Evolutionary conservation across 805 yeast genomes (phyloP).

Genomic region (Maudiozyma barnettii): DNA sequence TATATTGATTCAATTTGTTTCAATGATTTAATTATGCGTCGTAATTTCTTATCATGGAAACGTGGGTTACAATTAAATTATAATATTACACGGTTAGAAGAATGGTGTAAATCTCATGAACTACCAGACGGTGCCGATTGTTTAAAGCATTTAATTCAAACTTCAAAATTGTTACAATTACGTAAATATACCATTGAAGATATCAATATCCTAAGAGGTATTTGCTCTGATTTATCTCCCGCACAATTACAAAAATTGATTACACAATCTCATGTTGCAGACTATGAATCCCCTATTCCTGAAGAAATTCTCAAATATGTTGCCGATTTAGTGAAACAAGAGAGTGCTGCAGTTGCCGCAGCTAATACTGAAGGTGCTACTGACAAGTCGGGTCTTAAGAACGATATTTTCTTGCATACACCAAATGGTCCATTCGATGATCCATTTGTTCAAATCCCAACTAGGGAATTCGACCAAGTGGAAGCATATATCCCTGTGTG

Average conservation of each 20-base stretch:
- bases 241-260: conserved; percentile 91
- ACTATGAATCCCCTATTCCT: conserved; percentile 87
- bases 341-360: conserved; percentile 16
- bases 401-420: conserved; percentile 60
- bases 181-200: conserved; percentile 84
- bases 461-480: conserved; percentile 69
- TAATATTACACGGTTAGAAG: conserved; percentile 92
- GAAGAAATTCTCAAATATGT: conserved; percentile 71
- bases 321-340: conserved; percentile 66
- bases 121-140: conserved; percentile 79
- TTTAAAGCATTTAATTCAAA: conserved; percentile 80
- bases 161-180: conserved; percentile 85
- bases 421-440: conserved; percentile 71
- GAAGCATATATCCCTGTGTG: conserved; percentile 93
- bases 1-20: conserved; percentile 89
- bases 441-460: conserved; percentile 66
- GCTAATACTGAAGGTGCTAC: conserved; percentile 35
- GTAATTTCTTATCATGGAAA: conserved; percentile 93
- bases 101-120: conserved; percentile 95
- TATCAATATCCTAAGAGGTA: conserved; percentile 84
- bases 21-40: conserved; percentile 90
- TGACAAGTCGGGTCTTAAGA: conserved; percentile 35
- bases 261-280: conserved; percentile 82
- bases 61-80: conserved; percentile 94
- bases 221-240: conserved; percentile 88